phyloP scores from a whole-genome alignment of 2,329 filamentous ascomycete species.

The Stagonosporopsis chrysanthemi region DNA sequence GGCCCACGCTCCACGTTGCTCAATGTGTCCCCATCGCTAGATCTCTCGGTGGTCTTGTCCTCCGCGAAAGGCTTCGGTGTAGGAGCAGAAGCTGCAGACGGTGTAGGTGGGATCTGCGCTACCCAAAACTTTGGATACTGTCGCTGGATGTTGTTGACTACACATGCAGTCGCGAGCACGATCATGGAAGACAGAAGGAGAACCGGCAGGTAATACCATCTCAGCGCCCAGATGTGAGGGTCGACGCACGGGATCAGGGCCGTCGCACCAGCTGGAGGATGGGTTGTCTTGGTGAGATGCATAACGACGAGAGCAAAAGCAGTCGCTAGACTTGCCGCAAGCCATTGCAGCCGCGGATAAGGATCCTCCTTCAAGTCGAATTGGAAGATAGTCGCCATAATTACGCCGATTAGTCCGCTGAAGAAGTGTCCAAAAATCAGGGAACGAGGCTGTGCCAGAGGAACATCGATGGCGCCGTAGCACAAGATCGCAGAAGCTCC shows the following conservation, averaged over 20 bases:
- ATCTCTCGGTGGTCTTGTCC: constrained; percentile 20
- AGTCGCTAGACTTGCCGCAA: constrained; percentile 53
- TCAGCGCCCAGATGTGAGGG: constrained; percentile 47
- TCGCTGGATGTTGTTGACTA: constrained; percentile 56
- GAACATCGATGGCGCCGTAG: constrained; percentile 56
- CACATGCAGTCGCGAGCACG: constrained; percentile 50
- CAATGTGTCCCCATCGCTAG: constrained; percentile 20
- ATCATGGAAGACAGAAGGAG: constrained; percentile 52
- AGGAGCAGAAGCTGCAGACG: constrained; percentile 24
- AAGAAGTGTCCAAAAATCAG: constrained; percentile 56
- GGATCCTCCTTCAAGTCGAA: constrained; percentile 42
- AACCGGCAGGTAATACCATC: constrained; percentile 55
- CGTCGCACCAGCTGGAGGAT: constrained; percentile 58
- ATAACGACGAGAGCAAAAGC: constrained; percentile 55
- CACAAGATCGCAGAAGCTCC: constrained; percentile 57
- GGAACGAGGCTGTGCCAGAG: constrained; percentile 56
- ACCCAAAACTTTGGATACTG: constrained; percentile 58
- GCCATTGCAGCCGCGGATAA: constrained; percentile 49
- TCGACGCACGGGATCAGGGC: constrained; percentile 54
- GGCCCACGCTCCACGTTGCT: constrained; percentile 32
- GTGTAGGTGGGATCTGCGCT: constrained; percentile 43
- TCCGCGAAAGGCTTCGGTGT: constrained; percentile 20
- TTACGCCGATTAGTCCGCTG: constrained; percentile 54
- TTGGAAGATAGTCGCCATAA: constrained; percentile 54
- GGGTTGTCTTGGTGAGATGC: constrained; percentile 56